Evolutionary conservation across 495 filamentous ascomycete species (phyloP), one percentile per base, ranked within the genome.

Genomic region (Melanomma pulvis-pyrius): DNA sequence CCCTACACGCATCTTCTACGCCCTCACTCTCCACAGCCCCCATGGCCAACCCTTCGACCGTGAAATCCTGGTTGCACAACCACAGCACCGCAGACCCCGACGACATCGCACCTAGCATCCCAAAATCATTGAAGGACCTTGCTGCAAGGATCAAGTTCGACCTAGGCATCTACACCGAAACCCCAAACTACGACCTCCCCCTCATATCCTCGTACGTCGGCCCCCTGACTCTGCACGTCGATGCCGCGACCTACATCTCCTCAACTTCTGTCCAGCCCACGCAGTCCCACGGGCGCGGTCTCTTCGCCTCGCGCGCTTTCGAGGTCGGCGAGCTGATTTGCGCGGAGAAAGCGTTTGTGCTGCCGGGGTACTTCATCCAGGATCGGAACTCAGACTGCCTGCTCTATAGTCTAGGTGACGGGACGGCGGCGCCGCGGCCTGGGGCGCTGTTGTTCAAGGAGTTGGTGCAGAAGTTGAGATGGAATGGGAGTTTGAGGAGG

Each of bases 261-360:
- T 24, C 52, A 1, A 67, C 63, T 11, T 44, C 65, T 36, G 61
- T 79, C 3, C 73, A 72, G 29, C 11, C 46, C 0, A 67, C 74
- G 1, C 46, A 64, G 0, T 68, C 55, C 28, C 66, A 68, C 54
- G 81, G 83, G 9, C 73, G 77, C 19, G 82, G 82, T 1, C 63
- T 84, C 1, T 86, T 84, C 59, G 77, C 81, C 0, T 82, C 81
- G 13, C 67, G 74, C 24, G 76, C 68, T 11, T 78, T 87, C 51
- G 73, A 79, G 51, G 78, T 78, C 0, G 85, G 84, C 0, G 82
- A 85, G 6, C 74, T 87, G 13, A 68, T 87, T 0, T 60, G 86
- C 17, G 84, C 80, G 52, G 83, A 87, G 64, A 87, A 86, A 61
- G 82, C 84, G 0, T 84, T 87, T 57, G 71, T 79, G 65, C 55